Percentiles rank a stretch among this genome's conserved stretches.
Conservation (phyloP, 306 rosid species). For the Potentilla sterilis region DNA sequence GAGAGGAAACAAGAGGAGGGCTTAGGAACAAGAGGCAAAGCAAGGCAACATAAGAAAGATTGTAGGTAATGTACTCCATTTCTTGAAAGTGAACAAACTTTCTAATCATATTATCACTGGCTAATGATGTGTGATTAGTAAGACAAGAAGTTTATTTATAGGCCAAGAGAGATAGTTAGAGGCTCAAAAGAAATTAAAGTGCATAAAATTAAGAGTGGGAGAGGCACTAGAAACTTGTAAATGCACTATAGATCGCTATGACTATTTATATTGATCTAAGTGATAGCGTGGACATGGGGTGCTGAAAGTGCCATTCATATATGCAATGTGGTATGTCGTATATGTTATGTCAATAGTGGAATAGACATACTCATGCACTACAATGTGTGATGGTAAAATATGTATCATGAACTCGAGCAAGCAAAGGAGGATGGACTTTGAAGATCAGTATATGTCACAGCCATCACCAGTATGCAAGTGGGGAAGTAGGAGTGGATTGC, state of each 20-base stretch:
- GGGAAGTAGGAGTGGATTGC: background rate
- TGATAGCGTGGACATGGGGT: conserved; percentile 24
- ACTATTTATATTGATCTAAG: conserved; percentile 15
- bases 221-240: conserved; percentile 53
- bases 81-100: background rate
- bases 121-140: background rate
- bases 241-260: conserved; percentile 22
- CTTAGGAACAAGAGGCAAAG: conserved; percentile 46
- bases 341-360: conserved; percentile 17
- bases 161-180: background rate
- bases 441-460: background rate
- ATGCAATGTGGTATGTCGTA: background rate
- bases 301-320: conserved; percentile 29
- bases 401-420: background rate
- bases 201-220: conserved; percentile 41
- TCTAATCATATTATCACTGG: background rate
- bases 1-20: conserved; percentile 51
- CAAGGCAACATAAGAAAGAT: conserved; percentile 31
- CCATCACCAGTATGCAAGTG: background rate
- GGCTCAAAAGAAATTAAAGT: background rate
- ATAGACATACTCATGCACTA: background rate
- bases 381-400: conserved; percentile 3
- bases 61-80: conserved; percentile 37
- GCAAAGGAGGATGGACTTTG: background rate
- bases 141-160: background rate